A percentile compares a stretch with the other conserved stretches of the same genome.
Evolutionary conservation across 2,329 filamentous ascomycete species (phyloP).

Genomic region (Fusarium sp.): DNA sequence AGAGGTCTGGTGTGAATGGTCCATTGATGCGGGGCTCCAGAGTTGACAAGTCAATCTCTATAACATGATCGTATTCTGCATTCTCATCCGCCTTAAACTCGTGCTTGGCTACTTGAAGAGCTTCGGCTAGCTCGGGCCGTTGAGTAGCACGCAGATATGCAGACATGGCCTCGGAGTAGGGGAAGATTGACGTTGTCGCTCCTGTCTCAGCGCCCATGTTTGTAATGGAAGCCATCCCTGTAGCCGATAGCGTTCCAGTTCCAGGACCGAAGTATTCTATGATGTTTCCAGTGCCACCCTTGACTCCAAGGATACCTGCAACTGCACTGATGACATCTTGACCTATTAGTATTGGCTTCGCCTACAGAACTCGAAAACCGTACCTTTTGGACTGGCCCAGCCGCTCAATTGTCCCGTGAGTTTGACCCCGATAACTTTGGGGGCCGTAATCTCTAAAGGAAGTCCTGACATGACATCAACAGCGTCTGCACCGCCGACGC

Average conservation of each 20-base stretch:
- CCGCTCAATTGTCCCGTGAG: conserved; percentile 85
- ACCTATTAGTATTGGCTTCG: neutral
- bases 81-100: conserved; percentile 78
- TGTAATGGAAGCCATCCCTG: conserved; percentile 90
- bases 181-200: conserved; percentile 94
- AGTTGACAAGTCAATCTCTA: conserved; percentile 94
- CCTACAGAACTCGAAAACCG: neutral
- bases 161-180: conserved; percentile 84
- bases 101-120: conserved; percentile 68
- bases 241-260: conserved; percentile 87
- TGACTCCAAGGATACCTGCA: conserved; percentile 76
- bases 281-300: conserved; percentile 92
- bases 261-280: conserved; percentile 95
- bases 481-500: conserved; percentile 95
- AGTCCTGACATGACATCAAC: conserved; percentile 96
- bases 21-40: conserved; percentile 99
- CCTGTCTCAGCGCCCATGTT: conserved; percentile 93
- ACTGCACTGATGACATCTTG: conserved; percentile 12
- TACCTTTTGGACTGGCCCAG: conserved; percentile 70
- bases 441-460: conserved; percentile 97
- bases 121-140: conserved; percentile 43
- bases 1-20: conserved; percentile 97
- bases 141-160: conserved; percentile 90
- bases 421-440: conserved; percentile 88
- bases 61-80: conserved; percentile 93